phyloP scores from a whole-genome alignment of 106 monocot species.

The Apostasia ramifera region DNA sequence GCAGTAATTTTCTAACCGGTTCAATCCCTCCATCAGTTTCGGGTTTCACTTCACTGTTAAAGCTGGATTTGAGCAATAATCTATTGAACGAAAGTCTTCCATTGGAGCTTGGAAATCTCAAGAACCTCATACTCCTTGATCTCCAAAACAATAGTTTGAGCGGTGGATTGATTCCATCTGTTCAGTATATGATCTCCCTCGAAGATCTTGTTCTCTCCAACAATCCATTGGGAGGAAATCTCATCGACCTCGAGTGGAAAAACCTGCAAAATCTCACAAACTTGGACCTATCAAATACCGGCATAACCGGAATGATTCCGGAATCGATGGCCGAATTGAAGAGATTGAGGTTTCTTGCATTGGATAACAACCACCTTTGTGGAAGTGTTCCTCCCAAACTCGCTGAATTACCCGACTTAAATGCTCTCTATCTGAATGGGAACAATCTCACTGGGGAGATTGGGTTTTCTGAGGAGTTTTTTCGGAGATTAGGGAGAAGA shows the following conservation, averaged over 20 bases:
- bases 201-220: conserved; percentile 63
- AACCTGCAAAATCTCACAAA: conserved; percentile 40
- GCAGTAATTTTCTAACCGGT: conserved; percentile 44
- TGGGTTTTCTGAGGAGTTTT: conserved; percentile 47
- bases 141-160: conserved; percentile 60
- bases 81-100: conserved; percentile 46
- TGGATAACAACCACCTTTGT: conserved; percentile 52
- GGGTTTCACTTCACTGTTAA: conserved; percentile 46
- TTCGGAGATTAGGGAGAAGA: conserved; percentile 55
- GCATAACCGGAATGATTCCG: conserved; percentile 47
- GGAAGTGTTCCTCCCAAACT: conserved; percentile 40
- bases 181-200: conserved; percentile 40
- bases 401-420: conserved; percentile 31
- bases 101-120: conserved; percentile 34
- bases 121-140: conserved; percentile 55
- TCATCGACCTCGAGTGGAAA: conserved; percentile 31
- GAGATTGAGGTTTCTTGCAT: conserved; percentile 55
- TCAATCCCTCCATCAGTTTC: conserved; percentile 38
- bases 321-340: conserved; percentile 37
- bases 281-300: conserved; percentile 50
- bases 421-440: conserved; percentile 48
- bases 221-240: conserved; percentile 48
- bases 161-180: conserved; percentile 20
- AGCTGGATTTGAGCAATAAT: conserved; percentile 80
- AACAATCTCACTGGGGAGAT: conserved; percentile 65